Evolutionary conservation across 768 basidiomycete species (phyloP).

Genomic region (Mycena olivaceomarginata): DNA sequence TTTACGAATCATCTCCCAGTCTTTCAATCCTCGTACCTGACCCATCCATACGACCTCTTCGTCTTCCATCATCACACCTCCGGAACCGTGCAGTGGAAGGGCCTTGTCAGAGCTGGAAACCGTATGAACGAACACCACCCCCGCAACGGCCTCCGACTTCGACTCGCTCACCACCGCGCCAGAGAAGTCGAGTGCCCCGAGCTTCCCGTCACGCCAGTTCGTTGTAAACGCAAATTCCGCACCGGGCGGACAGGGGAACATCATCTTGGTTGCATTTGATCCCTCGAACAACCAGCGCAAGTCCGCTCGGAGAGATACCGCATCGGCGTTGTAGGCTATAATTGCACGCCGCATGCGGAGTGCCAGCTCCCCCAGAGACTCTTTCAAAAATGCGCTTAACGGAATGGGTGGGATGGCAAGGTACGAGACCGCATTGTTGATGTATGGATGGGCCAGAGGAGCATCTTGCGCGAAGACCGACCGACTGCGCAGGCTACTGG

Average conservation of each 20-base stretch:
- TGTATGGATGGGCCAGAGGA: conserved; percentile 16
- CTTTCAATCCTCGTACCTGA: conserved; percentile 9
- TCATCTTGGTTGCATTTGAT: background rate
- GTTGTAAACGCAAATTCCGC: no score
- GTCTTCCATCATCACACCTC: conserved; percentile 26
- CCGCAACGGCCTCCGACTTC: background rate
- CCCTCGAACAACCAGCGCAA: conserved; percentile 13
- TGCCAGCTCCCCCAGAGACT: conserved; percentile 18
- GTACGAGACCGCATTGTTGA: conserved; percentile 26
- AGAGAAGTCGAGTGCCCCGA: no score
- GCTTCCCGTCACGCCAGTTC: no score
- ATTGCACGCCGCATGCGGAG: conserved; percentile 29
- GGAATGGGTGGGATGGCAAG: conserved; percentile 18
- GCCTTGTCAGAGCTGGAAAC: background rate
- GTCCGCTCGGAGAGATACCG: background rate
- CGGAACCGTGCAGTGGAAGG: conserved; percentile 1
- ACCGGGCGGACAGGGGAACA: conserved; percentile 18
- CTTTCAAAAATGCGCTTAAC: background rate
- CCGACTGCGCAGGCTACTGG: no score
- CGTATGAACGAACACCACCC: background rate
- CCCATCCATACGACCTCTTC: conserved; percentile 31
- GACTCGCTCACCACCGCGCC: no score
- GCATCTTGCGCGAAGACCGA: no score
- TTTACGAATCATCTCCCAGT: conserved; percentile 27
- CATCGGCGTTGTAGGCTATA: conserved; percentile 14